phyloP scores from a whole-genome alignment of 306 rosid genomes.

The Trifolium dubium region DNA sequence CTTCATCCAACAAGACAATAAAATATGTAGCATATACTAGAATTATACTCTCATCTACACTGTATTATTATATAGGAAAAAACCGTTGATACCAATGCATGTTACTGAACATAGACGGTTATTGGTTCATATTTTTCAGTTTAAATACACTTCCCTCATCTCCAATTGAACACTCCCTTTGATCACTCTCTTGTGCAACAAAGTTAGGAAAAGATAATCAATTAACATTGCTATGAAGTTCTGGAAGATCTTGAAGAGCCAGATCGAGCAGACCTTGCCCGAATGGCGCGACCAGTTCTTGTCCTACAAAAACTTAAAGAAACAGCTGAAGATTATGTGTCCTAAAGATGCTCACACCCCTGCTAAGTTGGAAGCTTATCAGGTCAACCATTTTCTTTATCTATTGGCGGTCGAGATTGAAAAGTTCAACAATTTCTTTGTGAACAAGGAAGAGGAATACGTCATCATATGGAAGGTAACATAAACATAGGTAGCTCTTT shows the following conservation, averaged over 20 bases:
- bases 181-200: not conserved
- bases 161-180: not conserved
- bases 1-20: conserved; percentile 4
- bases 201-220: not conserved
- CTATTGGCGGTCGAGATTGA: conserved; percentile 68
- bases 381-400: conserved; percentile 57
- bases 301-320: conserved; percentile 78
- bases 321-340: conserved; percentile 65
- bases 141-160: conserved; percentile 3
- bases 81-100: not conserved
- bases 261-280: conserved; percentile 74
- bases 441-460: conserved; percentile 72
- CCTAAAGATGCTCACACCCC: conserved; percentile 14
- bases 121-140: not conserved
- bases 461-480: conserved; percentile 69
- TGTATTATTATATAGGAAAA: not conserved
- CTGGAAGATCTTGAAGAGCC: conserved; percentile 70
- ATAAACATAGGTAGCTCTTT: not conserved
- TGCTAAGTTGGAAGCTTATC: conserved; percentile 29
- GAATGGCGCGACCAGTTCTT: conserved; percentile 86
- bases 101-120: not conserved
- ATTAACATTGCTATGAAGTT: conserved; percentile 65
- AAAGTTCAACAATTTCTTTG: conserved; percentile 71
- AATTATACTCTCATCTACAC: conserved; percentile 1
- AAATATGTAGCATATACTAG: not conserved